These are phyloP conservation scores for Talaromyces sp. DNA, from an alignment of 2,329 filamentous ascomycete species.

Conservation along the genomic window DNA sequence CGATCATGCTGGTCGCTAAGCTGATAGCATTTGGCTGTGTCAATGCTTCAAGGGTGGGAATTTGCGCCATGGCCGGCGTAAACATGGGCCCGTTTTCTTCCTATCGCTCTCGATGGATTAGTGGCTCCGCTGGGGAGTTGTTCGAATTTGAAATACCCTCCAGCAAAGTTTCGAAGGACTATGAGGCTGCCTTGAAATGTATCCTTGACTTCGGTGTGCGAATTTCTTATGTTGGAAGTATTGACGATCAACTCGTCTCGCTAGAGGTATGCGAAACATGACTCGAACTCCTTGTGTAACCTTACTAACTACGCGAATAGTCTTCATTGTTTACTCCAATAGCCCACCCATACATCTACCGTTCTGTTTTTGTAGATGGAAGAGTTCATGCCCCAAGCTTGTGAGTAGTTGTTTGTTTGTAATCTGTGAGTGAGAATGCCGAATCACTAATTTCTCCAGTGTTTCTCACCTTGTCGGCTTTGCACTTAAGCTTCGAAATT, in stretches of 20 bases:
- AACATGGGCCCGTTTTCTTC: conserved; percentile 91
- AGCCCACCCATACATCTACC: conserved; percentile 88
- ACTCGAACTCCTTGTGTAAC: neutral
- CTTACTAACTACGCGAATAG: conserved; percentile 33
- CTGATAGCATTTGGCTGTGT: conserved; percentile 88
- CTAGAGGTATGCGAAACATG: conserved; percentile 65
- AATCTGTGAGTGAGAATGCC: neutral
- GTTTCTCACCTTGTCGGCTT: conserved; percentile 92
- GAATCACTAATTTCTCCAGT: conserved; percentile 35
- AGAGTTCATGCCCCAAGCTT: conserved; percentile 92
- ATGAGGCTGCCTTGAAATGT: conserved; percentile 73
- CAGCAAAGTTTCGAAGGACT: conserved; percentile 79
- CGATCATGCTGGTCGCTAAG: conserved; percentile 88
- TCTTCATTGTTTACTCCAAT: conserved; percentile 86
- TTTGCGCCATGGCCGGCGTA: conserved; percentile 89
- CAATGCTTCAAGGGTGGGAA: conserved; percentile 72
- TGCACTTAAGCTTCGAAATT: conserved; percentile 87
- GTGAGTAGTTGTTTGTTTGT: conserved; percentile 42
- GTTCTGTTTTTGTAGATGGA: conserved; percentile 94
- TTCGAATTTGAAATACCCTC: conserved; percentile 88
- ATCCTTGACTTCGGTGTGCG: conserved; percentile 78
- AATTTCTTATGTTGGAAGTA: conserved; percentile 87
- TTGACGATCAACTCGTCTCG: conserved; percentile 94
- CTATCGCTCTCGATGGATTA: conserved; percentile 86
- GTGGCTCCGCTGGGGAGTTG: conserved; percentile 87